Conservation (phyloP, 1,284 basidiomycete genomes). For the Fistulinella cinereoalba region DNA sequence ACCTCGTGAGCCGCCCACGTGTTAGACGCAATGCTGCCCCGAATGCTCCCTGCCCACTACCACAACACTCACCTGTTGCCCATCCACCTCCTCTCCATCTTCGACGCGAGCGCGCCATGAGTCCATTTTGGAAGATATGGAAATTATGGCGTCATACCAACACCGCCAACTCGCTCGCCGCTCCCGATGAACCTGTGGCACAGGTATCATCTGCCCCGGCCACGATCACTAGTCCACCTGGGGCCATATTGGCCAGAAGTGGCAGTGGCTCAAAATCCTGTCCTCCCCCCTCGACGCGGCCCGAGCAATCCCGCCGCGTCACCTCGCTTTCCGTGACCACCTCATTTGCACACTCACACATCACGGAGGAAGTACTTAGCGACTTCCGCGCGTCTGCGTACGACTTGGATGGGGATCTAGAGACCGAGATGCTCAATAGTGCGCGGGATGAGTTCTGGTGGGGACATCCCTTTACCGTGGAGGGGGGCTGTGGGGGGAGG, state of each 20-base stretch:
- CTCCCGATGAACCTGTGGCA: slow-evolving; percentile 2
- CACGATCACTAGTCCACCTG: slow-evolving; percentile 1
- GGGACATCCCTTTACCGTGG: slow-evolving; percentile 12
- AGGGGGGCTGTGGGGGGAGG: background rate
- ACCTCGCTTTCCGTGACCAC: slow-evolving; percentile 26
- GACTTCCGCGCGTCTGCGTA: slow-evolving; percentile 27
- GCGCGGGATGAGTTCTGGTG: slow-evolving; percentile 16
- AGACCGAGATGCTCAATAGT: slow-evolving; percentile 30
- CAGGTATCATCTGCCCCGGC: slow-evolving; percentile 1
- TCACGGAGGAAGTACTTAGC: slow-evolving; percentile 26
- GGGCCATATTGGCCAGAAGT: background rate
- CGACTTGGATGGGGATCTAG: slow-evolving; percentile 26
- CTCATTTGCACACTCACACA: slow-evolving; percentile 26
- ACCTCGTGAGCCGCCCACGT: slow-evolving; percentile 23
- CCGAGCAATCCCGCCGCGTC: slow-evolving; percentile 20
- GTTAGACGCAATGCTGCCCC: slow-evolving; percentile 7
- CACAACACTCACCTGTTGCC: slow-evolving; percentile 2
- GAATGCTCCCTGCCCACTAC: background rate
- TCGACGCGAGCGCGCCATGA: slow-evolving; percentile 3
- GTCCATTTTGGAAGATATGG: slow-evolving; percentile 22
- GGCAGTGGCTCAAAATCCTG: background rate
- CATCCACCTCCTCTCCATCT: slow-evolving; percentile 5
- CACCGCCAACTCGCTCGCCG: background rate
- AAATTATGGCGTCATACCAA: slow-evolving; percentile 8
- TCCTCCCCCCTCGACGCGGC: slow-evolving; percentile 4